Evolutionary conservation across 2,329 filamentous ascomycete genomes (phyloP), one percentile per base, ranked within the genome.

Genomic region (Penicillium janthinellum): DNA sequence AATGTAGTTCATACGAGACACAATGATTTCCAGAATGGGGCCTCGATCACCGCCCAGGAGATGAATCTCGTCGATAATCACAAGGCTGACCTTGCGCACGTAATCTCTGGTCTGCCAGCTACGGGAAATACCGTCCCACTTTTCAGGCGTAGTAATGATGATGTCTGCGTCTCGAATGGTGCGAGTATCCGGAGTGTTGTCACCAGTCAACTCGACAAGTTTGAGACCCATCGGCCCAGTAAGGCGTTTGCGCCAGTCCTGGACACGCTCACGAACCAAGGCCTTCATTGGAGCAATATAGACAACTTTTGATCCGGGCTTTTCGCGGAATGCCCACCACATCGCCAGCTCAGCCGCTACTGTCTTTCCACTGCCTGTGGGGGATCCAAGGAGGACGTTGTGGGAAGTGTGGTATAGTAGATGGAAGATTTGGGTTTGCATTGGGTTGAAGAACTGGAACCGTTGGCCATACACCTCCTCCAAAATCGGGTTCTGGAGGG

Each of bases 201-300:
- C 95, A 81, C 90, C 93, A 12, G 96, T 99, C 80, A 99, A 81
- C 77, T 99, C 95, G 15, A 99, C 95, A 20, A 99, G 82, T 76
- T 92, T 96, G 63, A 98, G 75, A 0, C 93, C 92, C 80, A 98
- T 88, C 1, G 92, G 91, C 1, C 83, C 82, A 0, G 92, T 91
- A 37, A 99, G 84, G 15, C 95, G 87, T 59, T 85, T 85, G 12
- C 90, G 87, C 96, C 95, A 99, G 73, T 99, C 96, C 71, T 96
- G 90, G 28, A 99, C 94, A 77, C 95, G 88, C 75, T 99, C 95
- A 3, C 95, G 91, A 20, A 99, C 95, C 35, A 99, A 87, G 0
- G 96, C 96, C 77, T 99, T 99, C 96, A 99, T 99, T 0, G 96
- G 96, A 2, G 95, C 95, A 72, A 99, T 98, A 75, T 99, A 99